Percentiles rank a stretch among this genome's conserved stretches.
phyloP scores from a whole-genome alignment of 805 yeast species.

The Ogataea henricii region DNA sequence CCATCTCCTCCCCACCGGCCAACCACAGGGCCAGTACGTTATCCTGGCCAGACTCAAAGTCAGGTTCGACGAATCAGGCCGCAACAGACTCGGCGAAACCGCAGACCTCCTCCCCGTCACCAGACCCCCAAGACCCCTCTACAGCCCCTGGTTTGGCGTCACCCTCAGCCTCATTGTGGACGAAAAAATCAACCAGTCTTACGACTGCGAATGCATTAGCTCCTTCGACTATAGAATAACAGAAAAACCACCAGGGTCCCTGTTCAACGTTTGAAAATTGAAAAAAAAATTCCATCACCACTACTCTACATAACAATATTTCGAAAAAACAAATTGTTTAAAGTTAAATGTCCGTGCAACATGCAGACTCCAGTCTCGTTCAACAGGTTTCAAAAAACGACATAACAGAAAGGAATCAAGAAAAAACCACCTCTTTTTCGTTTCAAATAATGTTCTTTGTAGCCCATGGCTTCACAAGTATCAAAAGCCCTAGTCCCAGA shows the following conservation, averaged over 20 bases:
- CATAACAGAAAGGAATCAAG: too few relatives aligned
- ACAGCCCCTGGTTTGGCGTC: conserved; percentile 76
- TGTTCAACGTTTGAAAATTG: conserved; percentile 26
- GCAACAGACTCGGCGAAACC: conserved; percentile 62
- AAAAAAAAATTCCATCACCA: not conserved
- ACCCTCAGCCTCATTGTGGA: conserved; percentile 61
- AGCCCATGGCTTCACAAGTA: conserved; percentile 21
- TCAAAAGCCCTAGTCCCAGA: conserved; percentile 17
- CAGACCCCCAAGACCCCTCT: conserved; percentile 47
- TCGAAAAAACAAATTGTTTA: conserved; percentile 3
- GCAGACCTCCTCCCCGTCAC: conserved; percentile 47
- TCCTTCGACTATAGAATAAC: conserved; percentile 68
- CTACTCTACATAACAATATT: not conserved
- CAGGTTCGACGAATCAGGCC: conserved; percentile 75
- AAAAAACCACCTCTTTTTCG: not conserved
- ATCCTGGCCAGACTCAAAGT: conserved; percentile 58
- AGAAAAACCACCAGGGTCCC: conserved; percentile 57
- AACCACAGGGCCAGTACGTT: conserved; percentile 32
- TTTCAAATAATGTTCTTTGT: conserved; percentile 5
- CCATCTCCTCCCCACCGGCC: conserved; percentile 55
- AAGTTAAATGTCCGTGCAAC: conserved; percentile 3
- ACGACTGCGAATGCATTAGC: conserved; percentile 50
- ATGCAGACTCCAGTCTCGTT: conserved; percentile 3
- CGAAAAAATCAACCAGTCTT: conserved; percentile 42
- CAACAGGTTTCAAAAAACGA: conserved; percentile 1